Conservation (phyloP, 495 filamentous ascomycete species). For the Mytilinidion resinicola region DNA sequence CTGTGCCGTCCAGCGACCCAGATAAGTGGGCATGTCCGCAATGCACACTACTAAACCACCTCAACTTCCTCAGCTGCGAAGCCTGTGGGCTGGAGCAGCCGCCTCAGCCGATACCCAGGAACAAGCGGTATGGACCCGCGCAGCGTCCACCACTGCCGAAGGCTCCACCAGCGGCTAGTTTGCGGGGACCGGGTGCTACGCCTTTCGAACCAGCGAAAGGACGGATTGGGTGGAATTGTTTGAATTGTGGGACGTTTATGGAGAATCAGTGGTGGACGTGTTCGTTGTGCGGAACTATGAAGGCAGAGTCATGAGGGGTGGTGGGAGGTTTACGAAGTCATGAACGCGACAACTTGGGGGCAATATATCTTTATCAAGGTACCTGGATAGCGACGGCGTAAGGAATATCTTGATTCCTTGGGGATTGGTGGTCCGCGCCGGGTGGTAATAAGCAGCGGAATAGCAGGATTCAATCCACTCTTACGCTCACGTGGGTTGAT, state of each 20-base stretch:
- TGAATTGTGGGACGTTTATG: conserved; percentile 37
- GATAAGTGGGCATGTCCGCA: conserved; percentile 66
- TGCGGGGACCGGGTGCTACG: conserved; percentile 9
- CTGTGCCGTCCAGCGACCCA: conserved; percentile 8
- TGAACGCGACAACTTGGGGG: no score
- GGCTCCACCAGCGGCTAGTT: conserved; percentile 16
- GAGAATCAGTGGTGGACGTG: conserved; percentile 42
- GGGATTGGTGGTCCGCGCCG: no score
- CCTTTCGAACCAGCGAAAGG: conserved; percentile 21
- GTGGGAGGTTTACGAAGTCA: neutral
- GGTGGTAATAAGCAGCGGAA: no score
- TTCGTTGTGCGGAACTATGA: conserved; percentile 37
- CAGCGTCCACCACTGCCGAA: neutral
- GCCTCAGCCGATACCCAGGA: conserved; percentile 26
- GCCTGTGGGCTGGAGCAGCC: conserved; percentile 66
- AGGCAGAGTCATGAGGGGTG: conserved; percentile 22
- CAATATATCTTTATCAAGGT: no score
- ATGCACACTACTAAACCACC: conserved; percentile 80
- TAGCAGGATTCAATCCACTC: no score
- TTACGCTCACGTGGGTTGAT: no score
- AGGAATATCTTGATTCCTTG: no score
- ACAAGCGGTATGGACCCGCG: conserved; percentile 20
- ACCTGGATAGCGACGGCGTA: no score
- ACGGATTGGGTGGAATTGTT: conserved; percentile 38
- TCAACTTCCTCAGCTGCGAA: conserved; percentile 65